These are phyloP conservation scores for Nigrograna mackinnonii DNA, from an alignment of 2,329 filamentous ascomycete genomes.

Conservation along the genomic window DNA sequence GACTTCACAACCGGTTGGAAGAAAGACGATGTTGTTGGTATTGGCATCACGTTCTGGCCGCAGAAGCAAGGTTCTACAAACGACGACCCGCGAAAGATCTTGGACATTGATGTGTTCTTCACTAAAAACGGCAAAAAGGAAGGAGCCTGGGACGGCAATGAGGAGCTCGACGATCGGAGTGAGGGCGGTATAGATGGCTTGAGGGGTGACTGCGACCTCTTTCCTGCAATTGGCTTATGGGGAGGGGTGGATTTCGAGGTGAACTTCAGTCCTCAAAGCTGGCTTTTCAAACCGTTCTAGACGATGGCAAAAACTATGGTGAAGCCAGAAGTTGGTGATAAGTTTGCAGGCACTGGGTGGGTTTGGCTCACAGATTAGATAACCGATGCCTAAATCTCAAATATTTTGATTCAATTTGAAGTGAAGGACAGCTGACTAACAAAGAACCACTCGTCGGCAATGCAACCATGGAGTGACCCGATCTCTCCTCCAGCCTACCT, in stretches of 20 bases:
- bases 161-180: slow-evolving; percentile 71
- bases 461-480: too few relatives aligned
- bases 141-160: slow-evolving; percentile 73
- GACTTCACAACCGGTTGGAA: slow-evolving; percentile 68
- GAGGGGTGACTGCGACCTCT: slow-evolving; percentile 72
- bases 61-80: slow-evolving; percentile 40
- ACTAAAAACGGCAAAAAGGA: slow-evolving; percentile 66
- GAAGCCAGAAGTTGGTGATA: too few relatives aligned
- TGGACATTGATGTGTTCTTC: slow-evolving; percentile 68
- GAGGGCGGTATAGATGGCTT: slow-evolving; percentile 65
- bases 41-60: slow-evolving; percentile 68
- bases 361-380: too few relatives aligned
- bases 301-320: too few relatives aligned
- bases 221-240: slow-evolving; percentile 72
- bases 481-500: too few relatives aligned
- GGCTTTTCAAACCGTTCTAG: slow-evolving; percentile 52
- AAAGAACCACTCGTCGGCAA: too few relatives aligned
- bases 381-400: too few relatives aligned
- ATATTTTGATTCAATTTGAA: too few relatives aligned
- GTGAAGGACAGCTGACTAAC: too few relatives aligned
- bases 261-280: slow-evolving; percentile 62
- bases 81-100: slow-evolving; percentile 25
- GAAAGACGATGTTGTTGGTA: slow-evolving; percentile 68
- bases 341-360: too few relatives aligned
- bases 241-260: slow-evolving; percentile 71